These are phyloP conservation scores for Mucor saturninus DNA, from an alignment of 371 early-diverging fungal genomes.

Conservation along the genomic window DNA sequence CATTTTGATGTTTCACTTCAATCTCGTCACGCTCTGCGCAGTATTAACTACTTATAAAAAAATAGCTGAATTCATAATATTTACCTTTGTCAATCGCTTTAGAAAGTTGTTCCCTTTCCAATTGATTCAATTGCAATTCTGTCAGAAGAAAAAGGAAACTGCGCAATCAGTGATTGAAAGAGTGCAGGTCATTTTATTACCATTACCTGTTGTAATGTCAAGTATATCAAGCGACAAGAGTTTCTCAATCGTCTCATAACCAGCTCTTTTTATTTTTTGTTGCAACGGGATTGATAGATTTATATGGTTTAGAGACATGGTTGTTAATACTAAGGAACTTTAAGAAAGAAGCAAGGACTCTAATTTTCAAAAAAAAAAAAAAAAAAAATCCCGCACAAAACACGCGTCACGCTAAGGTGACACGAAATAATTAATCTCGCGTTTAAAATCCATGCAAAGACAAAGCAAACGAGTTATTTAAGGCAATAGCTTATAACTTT, in stretches of 20 bases:
- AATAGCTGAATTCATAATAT: neutral
- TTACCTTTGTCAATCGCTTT: slow-evolving; percentile 14
- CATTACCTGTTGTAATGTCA: slow-evolving; percentile 30
- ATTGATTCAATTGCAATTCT: slow-evolving; percentile 21
- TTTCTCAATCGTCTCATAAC: slow-evolving; percentile 34
- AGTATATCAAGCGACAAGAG: slow-evolving; percentile 21
- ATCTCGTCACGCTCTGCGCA: neutral
- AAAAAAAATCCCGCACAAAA: neutral
- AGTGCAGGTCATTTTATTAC: neutral
- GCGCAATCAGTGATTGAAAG: neutral
- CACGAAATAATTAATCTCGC: too few relatives aligned
- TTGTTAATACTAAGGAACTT: neutral
- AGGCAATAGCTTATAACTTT: too few relatives aligned
- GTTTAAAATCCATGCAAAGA: too few relatives aligned
- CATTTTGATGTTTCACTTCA: slow-evolving; percentile 1
- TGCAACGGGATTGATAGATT: slow-evolving; percentile 14
- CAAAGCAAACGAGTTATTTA: too few relatives aligned
- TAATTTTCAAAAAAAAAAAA: neutral
- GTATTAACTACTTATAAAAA: neutral
- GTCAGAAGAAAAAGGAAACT: neutral
- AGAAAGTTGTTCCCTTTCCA: slow-evolving; percentile 13
- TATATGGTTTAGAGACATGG: slow-evolving; percentile 10
- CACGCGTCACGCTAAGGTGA: too few relatives aligned
- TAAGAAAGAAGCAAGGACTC: too few relatives aligned
- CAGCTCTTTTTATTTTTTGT: slow-evolving; percentile 29